Evolutionary conservation across 2,329 filamentous ascomycete species (phyloP).

Genomic region (Xylariaceae sp.): DNA sequence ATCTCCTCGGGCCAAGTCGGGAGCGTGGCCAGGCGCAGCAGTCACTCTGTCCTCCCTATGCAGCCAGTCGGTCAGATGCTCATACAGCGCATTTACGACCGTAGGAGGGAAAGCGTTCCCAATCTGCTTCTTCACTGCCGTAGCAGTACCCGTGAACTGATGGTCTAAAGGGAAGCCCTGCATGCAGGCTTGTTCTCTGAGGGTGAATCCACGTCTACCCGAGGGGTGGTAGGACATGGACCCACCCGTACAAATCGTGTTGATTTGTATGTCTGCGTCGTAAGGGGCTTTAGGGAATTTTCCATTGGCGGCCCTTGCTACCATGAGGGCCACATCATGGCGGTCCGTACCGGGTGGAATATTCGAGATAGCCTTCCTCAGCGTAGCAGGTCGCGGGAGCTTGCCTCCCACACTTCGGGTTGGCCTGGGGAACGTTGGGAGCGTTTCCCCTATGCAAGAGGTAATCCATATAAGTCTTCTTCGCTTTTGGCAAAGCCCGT

Average conservation of each 20-base stretch:
- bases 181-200: conserved; percentile 61
- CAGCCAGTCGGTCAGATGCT: conserved; percentile 38
- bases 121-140: not conserved
- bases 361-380: conserved; percentile 33
- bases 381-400: conserved; percentile 36
- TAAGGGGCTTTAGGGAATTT: conserved; percentile 33
- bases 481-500: conserved; percentile 43
- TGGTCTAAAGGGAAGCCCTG: conserved; percentile 63
- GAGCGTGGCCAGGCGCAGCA: too few relatives aligned
- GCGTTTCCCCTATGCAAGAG: conserved; percentile 60
- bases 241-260: conserved; percentile 60
- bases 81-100: conserved; percentile 44
- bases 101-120: conserved; percentile 53
- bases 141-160: conserved; percentile 37
- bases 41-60: conserved; percentile 6
- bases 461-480: conserved; percentile 53
- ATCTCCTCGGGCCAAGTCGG: too few relatives aligned
- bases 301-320: conserved; percentile 9
- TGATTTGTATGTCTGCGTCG: conserved; percentile 40
- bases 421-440: conserved; percentile 60
- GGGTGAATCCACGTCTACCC: conserved; percentile 57
- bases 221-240: conserved; percentile 58
- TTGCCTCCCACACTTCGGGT: conserved; percentile 42
- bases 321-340: conserved; percentile 30
- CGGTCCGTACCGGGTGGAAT: conserved; percentile 19